Evolutionary conservation across 2,329 filamentous ascomycete genomes (phyloP), one percentile per base, ranked within the genome.

Genomic region (Sporothrix sp.): DNA sequence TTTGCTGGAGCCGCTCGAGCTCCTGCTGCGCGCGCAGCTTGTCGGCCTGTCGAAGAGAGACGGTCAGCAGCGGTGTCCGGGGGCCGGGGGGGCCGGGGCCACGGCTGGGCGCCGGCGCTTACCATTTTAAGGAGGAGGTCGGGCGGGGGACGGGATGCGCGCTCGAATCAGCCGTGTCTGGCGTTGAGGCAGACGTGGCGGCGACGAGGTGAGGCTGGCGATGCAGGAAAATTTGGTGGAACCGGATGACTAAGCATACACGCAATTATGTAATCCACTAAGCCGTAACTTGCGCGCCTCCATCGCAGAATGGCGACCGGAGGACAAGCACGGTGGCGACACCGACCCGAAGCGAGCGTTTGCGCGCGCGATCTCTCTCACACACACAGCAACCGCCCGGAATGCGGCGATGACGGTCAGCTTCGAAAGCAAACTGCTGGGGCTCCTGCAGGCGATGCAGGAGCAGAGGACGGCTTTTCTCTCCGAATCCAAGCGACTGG

Each of bases 1-100:
- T 94, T 62, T 90, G 84, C 70, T 98, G 93, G 16, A 97, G 85
- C 57, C 89, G 84, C 70, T 98, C 93, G 64, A 98, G 90, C 68
- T 98, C 93, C 70, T 98, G 93, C 61, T 95, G 87, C 9, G 88
- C 93, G 65, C 93, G 90, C 58, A 98, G 85, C 72, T 98, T 98
- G 73, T 98, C 93, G 68, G 93, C 93, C 93, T 83, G 8, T 3
- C 16, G 7, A 18, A 10, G 18, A 43, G 6, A 13, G n/a, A 30
- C 10, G 8, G 8, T 8, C 2, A 3, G n/a, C 27, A 48, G n/a
- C 14, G 7, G 21, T 11, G 23, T 4, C 14, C 7, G 7, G 35
- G 14, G 20, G 11, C 20, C 2, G 11, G 18, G 7, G 13, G 9
- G 13, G 18, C 18, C 20, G 7, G 20, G 5, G 20, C 11, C 7